Percentiles rank a stretch among this genome's conserved stretches.
phyloP scores from a whole-genome alignment of 768 basidiomycete genomes.

The Agaricus sinodeliciosus region DNA sequence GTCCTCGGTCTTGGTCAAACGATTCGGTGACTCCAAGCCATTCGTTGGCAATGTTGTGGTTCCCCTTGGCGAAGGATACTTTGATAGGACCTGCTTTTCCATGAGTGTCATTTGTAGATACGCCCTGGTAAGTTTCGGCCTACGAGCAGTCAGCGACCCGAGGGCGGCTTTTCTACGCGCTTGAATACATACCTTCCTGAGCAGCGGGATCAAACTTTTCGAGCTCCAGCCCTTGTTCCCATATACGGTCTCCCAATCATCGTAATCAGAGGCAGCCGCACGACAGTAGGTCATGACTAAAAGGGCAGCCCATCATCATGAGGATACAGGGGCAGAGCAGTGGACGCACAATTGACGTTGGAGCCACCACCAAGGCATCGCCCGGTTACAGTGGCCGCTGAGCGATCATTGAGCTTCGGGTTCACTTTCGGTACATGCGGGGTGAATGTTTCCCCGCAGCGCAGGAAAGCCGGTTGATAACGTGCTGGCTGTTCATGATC shows the following conservation, averaged over 20 bases:
- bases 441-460: conserved; percentile 35
- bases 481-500: conserved; percentile 49
- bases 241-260: conserved; percentile 49
- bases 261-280: conserved; percentile 28
- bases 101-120: conserved; percentile 27
- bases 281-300: conserved; percentile 51
- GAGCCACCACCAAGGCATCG: conserved; percentile 59
- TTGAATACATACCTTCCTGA: conserved; percentile 40
- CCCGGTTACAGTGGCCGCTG: conserved; percentile 35
- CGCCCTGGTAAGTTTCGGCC: conserved; percentile 35
- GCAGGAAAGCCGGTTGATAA: conserved; percentile 35
- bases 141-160: conserved; percentile 13
- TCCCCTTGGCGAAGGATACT: conserved; percentile 33
- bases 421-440: conserved; percentile 38
- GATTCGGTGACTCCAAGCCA: conserved; percentile 17
- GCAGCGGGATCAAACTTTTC: conserved; percentile 46
- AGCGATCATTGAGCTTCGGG: conserved; percentile 35
- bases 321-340: neutral
- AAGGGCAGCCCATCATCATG: neutral
- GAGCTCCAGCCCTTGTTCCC: conserved; percentile 60
- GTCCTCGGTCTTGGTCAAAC: neutral
- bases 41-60: conserved; percentile 35
- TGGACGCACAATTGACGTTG: conserved; percentile 45
- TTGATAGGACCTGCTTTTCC: conserved; percentile 46
- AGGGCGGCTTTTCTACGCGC: neutral